These are phyloP conservation scores for Quercus mongolica DNA, from an alignment of 306 rosid genomes.

Conservation along the genomic window DNA sequence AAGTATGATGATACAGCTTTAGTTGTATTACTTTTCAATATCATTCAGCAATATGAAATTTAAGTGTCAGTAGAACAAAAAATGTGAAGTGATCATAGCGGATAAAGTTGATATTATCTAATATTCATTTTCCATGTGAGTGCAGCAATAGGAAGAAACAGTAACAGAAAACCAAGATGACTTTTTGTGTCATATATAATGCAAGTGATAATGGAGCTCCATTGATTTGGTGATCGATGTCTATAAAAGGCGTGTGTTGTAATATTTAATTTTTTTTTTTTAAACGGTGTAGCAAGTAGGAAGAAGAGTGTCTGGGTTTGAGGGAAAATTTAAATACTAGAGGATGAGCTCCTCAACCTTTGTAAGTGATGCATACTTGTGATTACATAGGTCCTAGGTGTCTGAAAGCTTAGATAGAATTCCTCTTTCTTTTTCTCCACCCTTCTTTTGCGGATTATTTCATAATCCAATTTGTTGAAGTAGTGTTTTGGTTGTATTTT, in stretches of 20 bases:
- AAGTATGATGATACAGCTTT: neutral
- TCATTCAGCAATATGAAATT: neutral
- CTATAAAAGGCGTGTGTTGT: neutral
- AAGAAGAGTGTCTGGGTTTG: neutral
- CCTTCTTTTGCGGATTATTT: neutral
- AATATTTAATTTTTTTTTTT: neutral
- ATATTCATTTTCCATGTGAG: neutral
- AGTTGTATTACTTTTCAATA: neutral
- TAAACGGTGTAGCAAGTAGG: neutral
- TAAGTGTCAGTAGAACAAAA: neutral
- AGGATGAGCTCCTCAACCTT: neutral
- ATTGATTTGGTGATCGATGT: constrained; percentile 10
- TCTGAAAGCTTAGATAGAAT: neutral
- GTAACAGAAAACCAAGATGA: constrained; percentile 9
- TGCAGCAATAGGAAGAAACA: neutral
- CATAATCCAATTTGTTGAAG: neutral
- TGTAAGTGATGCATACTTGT: neutral
- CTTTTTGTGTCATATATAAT: neutral
- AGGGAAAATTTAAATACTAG: neutral
- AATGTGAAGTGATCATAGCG: neutral
- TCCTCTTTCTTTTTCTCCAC: neutral
- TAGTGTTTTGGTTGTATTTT: neutral
- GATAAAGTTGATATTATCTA: neutral
- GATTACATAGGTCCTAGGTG: neutral
- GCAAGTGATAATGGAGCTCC: neutral